These are phyloP conservation scores for Wickerhamomyces strasburgensis DNA, from an alignment of 805 yeast genomes.

Conservation along the genomic window DNA sequence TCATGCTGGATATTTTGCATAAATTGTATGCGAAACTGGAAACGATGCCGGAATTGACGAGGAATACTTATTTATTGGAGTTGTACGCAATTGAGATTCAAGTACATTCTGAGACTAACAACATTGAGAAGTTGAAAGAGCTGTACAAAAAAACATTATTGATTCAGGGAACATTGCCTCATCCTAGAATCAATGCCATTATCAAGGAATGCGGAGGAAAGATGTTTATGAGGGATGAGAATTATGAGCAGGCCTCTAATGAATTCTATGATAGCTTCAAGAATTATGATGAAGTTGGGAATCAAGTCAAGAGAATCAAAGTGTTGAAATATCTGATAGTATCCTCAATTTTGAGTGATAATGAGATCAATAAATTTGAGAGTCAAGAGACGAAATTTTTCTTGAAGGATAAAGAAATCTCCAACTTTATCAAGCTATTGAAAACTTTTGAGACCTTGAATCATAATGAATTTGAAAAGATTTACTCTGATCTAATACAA, in stretches of 20 bases:
- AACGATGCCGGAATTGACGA: conserved; percentile 38
- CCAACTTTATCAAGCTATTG: conserved; percentile 17
- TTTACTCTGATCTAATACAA: conserved; percentile 8
- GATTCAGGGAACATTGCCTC: conserved; percentile 62
- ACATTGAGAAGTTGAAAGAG: conserved; percentile 37
- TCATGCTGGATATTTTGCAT: conserved; percentile 32
- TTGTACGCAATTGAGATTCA: conserved; percentile 63
- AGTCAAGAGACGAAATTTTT: conserved; percentile 27
- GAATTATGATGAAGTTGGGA: conserved; percentile 63
- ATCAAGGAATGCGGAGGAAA: conserved; percentile 74
- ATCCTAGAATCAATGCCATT: conserved; percentile 70
- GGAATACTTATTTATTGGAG: conserved; percentile 50
- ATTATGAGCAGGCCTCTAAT: conserved; percentile 53
- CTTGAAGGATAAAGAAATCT: conserved; percentile 20
- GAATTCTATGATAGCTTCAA: conserved; percentile 53
- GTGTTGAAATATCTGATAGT: conserved; percentile 59
- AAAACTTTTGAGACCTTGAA: conserved; percentile 20
- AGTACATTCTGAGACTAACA: conserved; percentile 37
- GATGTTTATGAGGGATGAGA: conserved; percentile 53
- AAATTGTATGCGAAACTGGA: conserved; percentile 35
- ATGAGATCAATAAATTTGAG: conserved; percentile 32
- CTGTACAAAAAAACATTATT: conserved; percentile 44
- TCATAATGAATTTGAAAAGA: conserved; percentile 13
- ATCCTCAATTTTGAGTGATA: conserved; percentile 50
- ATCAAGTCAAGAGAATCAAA: conserved; percentile 47